Base-by-base conservation (phyloP, 2,329 filamentous ascomycete species). In the Talaromyces islandicus region DNA sequence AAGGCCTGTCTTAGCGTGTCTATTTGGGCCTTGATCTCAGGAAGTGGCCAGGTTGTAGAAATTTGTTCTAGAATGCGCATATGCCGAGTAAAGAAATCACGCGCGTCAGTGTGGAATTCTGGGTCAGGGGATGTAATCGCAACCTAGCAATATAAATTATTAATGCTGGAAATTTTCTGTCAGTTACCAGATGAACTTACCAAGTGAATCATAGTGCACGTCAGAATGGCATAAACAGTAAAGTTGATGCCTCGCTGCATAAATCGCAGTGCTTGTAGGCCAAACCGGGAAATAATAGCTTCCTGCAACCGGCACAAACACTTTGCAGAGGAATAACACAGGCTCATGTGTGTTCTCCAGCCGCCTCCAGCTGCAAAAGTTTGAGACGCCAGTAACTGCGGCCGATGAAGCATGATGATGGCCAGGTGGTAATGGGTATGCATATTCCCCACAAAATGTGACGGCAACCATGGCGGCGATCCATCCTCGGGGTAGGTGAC, bases 241-340 rank as follows among this genome's bases (percentile, higher is more conserved):
- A 96, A 97, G 74, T 92, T 96, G 71, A 96, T 92, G 43, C 93
- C 93, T 65, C 93, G 85, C 69, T 93, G 88, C 93, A 97, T 97
- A 76, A 88, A 95, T 67, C 94, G 82, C 17, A 97, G 80, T 0
- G 92, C 93, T 17, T 84, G 84, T 62, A 96, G 78, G 2, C 92
- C 91, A 72, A 88, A 96, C 0, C 85, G 83, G 58, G 88, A 83
- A 61, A 96, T 70, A 38, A 96, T 85, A 1, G 88, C 88, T 75
- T 97, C 93, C 70, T 97, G 92, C 6, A 97, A 75, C 62, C 90
- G 87, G 74, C 92, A 97, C 56, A 97, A 82, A 46, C 84, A 85
- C 74, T 94, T 95, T 43, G 93, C 92, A 1, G 92, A 88, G 46
- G 85, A 85, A 71, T 95, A 93, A 70, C 91, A 96, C 21, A 92